A percentile compares a stretch with the other conserved stretches of the same genome.
phyloP scores from a whole-genome alignment of 768 basidiomycete genomes.

The Mycena metata region DNA sequence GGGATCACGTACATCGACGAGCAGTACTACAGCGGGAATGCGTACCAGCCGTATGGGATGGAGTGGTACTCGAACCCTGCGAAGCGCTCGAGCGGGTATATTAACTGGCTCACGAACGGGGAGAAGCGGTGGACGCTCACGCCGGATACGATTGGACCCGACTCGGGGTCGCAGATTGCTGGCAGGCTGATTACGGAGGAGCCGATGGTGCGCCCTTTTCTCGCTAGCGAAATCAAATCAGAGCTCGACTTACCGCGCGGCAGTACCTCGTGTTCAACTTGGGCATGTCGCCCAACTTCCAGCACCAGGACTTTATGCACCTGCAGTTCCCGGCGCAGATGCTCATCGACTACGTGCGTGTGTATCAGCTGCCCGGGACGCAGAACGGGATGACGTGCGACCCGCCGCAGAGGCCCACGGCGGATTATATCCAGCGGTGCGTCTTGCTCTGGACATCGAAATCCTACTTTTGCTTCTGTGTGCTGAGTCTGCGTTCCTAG shows the following conservation, averaged over 20 bases:
- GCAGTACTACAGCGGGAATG: conserved; percentile 59
- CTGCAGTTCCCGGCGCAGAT: conserved; percentile 84
- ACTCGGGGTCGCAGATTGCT: conserved; percentile 59
- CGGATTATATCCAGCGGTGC: conserved; percentile 77
- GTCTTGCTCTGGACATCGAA: neutral
- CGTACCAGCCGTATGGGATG: conserved; percentile 64
- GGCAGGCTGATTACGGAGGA: conserved; percentile 68
- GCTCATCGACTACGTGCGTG: conserved; percentile 91
- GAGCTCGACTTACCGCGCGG: neutral
- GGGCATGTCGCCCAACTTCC: conserved; percentile 85
- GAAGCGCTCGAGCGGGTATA: conserved; percentile 61
- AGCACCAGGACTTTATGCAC: conserved; percentile 76
- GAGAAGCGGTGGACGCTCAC: conserved; percentile 70
- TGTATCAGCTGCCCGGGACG: conserved; percentile 85
- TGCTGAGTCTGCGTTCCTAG: conserved; percentile 8
- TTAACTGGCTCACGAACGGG: conserved; percentile 69
- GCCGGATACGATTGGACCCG: conserved; percentile 66
- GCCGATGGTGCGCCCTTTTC: conserved; percentile 79
- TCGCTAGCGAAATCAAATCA: conserved; percentile 15
- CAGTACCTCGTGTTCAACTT: conserved; percentile 90
- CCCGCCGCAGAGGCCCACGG: conserved; percentile 83
- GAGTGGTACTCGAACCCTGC: conserved; percentile 74
- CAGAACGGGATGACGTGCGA: conserved; percentile 82
- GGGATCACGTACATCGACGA: conserved; percentile 60
- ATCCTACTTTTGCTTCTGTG: neutral